A percentile compares a stretch with the other conserved stretches of the same genome.
These are phyloP conservation scores for Coffea eugenioides DNA, from an alignment of 257 asterid genomes.

Conservation along the genomic window DNA sequence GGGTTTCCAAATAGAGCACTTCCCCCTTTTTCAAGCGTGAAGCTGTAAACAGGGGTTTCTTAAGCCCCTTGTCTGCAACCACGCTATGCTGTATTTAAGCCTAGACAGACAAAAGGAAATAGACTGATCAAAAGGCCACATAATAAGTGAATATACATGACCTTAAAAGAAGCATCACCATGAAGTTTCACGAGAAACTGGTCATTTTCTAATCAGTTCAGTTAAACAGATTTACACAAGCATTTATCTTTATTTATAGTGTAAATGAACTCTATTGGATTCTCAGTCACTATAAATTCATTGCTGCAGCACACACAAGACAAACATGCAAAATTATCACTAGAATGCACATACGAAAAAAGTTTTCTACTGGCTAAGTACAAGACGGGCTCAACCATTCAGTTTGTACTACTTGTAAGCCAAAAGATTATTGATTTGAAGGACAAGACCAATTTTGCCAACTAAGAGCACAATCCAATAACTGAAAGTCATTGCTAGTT, in stretches of 20 bases:
- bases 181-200: background rate
- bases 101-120: conserved; percentile 39
- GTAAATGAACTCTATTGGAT: background rate
- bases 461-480: background rate
- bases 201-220: background rate
- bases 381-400: background rate
- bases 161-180: background rate
- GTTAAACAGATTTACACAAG: background rate
- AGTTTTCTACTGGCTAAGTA: background rate
- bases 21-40: conserved; percentile 97
- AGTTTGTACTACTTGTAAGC: background rate
- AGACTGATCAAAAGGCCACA: background rate
- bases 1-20: conserved; percentile 87
- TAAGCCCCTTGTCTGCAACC: conserved; percentile 94
- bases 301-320: background rate
- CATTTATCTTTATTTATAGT: background rate
- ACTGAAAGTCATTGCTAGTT: conserved; percentile 1
- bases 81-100: conserved; percentile 95
- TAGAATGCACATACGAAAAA: too few relatives aligned
- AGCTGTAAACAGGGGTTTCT: conserved; percentile 74
- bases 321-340: background rate
- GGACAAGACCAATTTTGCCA: background rate
- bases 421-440: background rate
- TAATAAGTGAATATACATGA: background rate
- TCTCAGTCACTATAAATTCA: background rate